These are phyloP conservation scores for Stemphylium lycopersici DNA, from an alignment of 2,329 filamentous ascomycete genomes.

Conservation along the genomic window DNA sequence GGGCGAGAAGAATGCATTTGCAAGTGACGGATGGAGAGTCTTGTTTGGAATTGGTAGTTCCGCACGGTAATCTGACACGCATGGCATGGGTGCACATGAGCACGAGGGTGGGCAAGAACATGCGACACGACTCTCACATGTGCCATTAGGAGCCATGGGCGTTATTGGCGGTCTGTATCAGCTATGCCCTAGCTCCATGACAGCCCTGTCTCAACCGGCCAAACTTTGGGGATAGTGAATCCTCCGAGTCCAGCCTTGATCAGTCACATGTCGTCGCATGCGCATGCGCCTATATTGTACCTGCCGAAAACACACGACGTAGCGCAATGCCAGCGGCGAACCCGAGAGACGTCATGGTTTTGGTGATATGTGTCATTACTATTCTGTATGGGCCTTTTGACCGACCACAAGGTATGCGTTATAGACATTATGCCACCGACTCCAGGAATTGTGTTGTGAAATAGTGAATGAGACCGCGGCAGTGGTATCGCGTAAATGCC, in stretches of 20 bases:
- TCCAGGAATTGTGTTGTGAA: neutral
- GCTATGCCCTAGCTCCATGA: neutral
- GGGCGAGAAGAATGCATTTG: neutral
- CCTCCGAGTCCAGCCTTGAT: conserved; percentile 1
- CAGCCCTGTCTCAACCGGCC: neutral
- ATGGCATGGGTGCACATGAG: too few species aligned
- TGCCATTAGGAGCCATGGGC: neutral
- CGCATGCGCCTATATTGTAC: neutral
- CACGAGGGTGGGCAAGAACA: too few species aligned
- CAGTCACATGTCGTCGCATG: conserved; percentile 10
- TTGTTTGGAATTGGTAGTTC: neutral
- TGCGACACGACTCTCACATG: neutral
- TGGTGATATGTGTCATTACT: conserved; percentile 8
- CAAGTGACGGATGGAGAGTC: too few species aligned
- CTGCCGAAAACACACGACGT: neutral
- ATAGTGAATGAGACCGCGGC: conserved; percentile 10
- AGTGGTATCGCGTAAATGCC: conserved; percentile 25
- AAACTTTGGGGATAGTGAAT: neutral
- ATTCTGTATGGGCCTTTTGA: conserved; percentile 3
- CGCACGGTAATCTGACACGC: neutral
- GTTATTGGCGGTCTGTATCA: neutral
- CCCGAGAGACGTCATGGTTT: neutral
- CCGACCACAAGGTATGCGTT: conserved; percentile 9
- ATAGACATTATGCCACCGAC: conserved; percentile 10
- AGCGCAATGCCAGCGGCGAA: neutral